Conservation (phyloP, 176 grass and related monocot species). For the Triticum monococcum region DNA sequence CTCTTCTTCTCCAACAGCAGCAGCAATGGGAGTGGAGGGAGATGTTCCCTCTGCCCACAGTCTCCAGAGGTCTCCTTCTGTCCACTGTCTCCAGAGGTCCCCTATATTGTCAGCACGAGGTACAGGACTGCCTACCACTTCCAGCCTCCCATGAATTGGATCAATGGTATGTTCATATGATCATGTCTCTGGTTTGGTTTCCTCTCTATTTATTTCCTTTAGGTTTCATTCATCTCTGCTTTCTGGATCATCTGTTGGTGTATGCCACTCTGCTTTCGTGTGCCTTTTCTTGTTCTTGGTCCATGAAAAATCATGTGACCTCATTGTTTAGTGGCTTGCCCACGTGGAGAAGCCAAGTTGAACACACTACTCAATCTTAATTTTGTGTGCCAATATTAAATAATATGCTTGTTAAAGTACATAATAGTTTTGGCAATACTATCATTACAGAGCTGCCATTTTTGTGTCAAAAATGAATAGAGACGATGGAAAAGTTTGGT, state of each 20-base stretch:
- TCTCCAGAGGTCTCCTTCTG: too few relatives aligned
- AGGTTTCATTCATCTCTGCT: neutral
- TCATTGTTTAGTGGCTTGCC: neutral
- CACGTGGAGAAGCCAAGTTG: neutral
- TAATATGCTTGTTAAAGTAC: neutral
- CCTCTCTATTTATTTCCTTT: neutral
- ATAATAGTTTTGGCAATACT: neutral
- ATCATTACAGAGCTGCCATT: neutral
- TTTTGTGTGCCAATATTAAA: neutral
- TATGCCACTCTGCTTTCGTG: neutral
- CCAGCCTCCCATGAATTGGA: slow-evolving; percentile 67
- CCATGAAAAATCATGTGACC: neutral
- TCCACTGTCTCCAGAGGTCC: too few relatives aligned
- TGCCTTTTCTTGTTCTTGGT: neutral
- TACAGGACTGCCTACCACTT: slow-evolving; percentile 69
- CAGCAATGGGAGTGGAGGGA: neutral
- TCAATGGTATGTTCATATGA: slow-evolving; percentile 52
- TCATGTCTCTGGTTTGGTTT: slow-evolving; percentile 1
- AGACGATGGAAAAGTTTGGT: neutral
- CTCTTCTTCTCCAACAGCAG: neutral
- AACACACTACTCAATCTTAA: neutral
- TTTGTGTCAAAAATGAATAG: neutral
- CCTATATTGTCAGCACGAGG: slow-evolving; percentile 31
- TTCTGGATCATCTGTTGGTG: neutral
- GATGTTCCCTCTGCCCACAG: neutral